Conservation (phyloP, 805 yeast species). For the Spathaspora passalidarum region DNA sequence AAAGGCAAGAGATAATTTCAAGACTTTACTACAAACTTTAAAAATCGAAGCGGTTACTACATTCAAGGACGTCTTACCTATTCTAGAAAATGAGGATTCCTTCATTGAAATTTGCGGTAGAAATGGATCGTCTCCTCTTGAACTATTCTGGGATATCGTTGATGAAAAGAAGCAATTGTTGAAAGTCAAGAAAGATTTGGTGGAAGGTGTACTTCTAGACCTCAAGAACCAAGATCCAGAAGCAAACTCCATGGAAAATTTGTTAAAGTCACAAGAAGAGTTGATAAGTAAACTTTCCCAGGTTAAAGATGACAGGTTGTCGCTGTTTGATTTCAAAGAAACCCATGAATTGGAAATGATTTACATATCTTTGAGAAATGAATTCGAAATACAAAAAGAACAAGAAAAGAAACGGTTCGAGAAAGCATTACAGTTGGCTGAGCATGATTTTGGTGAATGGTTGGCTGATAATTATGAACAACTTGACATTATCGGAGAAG, state of each 20-base stretch:
- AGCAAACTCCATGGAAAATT: background rate
- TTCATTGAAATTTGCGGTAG: slow-evolving; percentile 68
- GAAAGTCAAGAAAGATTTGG: slow-evolving; percentile 57
- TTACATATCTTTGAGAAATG: slow-evolving; percentile 25
- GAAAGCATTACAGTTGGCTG: slow-evolving; percentile 9
- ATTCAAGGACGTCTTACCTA: slow-evolving; percentile 56
- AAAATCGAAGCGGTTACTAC: slow-evolving; percentile 45
- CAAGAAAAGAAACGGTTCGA: slow-evolving; percentile 9
- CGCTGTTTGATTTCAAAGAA: slow-evolving; percentile 16
- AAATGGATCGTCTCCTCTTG: slow-evolving; percentile 74
- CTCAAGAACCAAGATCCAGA: slow-evolving; percentile 9
- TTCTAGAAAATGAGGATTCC: slow-evolving; percentile 51
- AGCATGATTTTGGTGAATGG: slow-evolving; percentile 15
- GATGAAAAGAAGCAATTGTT: slow-evolving; percentile 58
- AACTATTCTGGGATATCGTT: slow-evolving; percentile 70
- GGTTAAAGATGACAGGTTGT: slow-evolving; percentile 29
- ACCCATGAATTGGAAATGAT: slow-evolving; percentile 24
- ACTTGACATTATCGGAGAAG: too few relatives aligned
- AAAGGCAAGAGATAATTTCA: slow-evolving; percentile 61
- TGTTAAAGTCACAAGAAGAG: slow-evolving; percentile 11
- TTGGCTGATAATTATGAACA: slow-evolving; percentile 7
- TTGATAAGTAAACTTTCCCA: slow-evolving; percentile 17
- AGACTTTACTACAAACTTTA: slow-evolving; percentile 44
- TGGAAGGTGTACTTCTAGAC: slow-evolving; percentile 48
- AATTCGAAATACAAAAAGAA: slow-evolving; percentile 16